These are phyloP conservation scores for Microbotryum violaceum DNA, from an alignment of 1,284 basidiomycete genomes.

Conservation along the genomic window DNA sequence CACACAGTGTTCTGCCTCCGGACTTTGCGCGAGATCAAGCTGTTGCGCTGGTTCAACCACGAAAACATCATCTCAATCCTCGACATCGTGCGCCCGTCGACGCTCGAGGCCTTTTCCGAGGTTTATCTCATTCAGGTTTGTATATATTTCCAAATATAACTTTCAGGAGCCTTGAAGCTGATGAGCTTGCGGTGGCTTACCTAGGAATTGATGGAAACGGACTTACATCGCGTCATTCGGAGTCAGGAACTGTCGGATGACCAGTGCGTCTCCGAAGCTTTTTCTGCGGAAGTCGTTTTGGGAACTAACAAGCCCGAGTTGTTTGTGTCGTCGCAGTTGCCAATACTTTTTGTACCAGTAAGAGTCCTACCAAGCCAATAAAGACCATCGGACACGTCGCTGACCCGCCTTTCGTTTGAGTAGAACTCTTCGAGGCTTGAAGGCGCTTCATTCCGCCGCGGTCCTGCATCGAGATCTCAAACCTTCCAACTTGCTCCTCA, in stretches of 20 bases:
- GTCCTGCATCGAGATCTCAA: constrained; percentile 94
- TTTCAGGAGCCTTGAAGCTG: background rate
- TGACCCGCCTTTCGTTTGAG: background rate
- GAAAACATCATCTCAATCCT: constrained; percentile 95
- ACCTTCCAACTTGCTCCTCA: constrained; percentile 88
- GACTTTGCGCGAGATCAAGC: constrained; percentile 77
- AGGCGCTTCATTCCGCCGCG: constrained; percentile 78
- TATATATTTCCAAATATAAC: background rate
- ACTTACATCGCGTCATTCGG: constrained; percentile 77
- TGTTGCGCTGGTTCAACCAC: constrained; percentile 87
- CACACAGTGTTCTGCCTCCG: constrained; percentile 54
- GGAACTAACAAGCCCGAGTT: background rate
- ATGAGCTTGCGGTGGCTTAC: background rate
- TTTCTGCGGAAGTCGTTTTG: constrained; percentile 1
- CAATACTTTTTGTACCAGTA: constrained; percentile 44
- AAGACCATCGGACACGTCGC: too few relatives aligned
- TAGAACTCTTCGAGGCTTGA: constrained; percentile 75
- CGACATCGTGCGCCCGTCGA: constrained; percentile 84
- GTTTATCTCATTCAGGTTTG: constrained; percentile 63
- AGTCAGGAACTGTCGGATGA: constrained; percentile 78
- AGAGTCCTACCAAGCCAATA: too few relatives aligned
- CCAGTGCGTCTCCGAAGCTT: constrained; percentile 50
- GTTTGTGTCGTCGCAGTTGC: constrained; percentile 9
- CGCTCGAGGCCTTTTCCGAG: constrained; percentile 86
- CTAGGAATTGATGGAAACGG: constrained; percentile 50